Evolutionary conservation across 2,329 filamentous ascomycete species (phyloP), one percentile per base, ranked within the genome.

Genomic region (Fonsecaea monophora): DNA sequence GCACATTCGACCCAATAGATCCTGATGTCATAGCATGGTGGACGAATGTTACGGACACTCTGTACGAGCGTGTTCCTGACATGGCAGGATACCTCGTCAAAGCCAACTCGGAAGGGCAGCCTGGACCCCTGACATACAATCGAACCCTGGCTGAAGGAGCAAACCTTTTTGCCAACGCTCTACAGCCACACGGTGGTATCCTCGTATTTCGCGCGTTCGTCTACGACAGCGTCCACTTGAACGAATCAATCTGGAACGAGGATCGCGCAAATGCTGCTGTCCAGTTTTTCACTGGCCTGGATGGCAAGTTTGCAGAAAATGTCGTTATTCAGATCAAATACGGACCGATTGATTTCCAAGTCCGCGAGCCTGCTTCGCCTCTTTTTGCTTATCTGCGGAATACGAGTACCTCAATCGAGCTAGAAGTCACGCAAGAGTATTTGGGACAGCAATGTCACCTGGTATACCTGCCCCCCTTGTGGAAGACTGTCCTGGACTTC

Each of bases 241-340:
- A 86, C 68, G 81, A 87, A 73, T 78, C 80, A 0, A 82, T 89
- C 74, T 91, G 88, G 88, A 86, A 83, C 59, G 84, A 84, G 0
- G 90, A 92, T 74, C 85, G 90, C 1, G 90, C 89, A 1, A 91
- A 90, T 62, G 89, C 88, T 0, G 88, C 88, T 0, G 87, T 90
- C 0, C 81, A 91, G 0, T 90, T 86, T 76, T 91, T 92, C 75
- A 80, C 85, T 15, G 81, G 82, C 0, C 82, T 91, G 0, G 89
- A 92, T 72, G 85, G 82, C 4, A 75, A 87, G 66, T 92, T 92
- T 64, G 86, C 89, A 25, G 86, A 89, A 54, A 92, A 92, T 55
- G 89, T 91, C 0, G 82, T 92, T 0, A 82, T 92, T 2, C 89
- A 92, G 74, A 88, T 92, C 77, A 92, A 92, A 76, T 90, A 89